Evolutionary conservation across 2,329 filamentous ascomycete species (phyloP).

Genomic region (Talaromyces islandicus): DNA sequence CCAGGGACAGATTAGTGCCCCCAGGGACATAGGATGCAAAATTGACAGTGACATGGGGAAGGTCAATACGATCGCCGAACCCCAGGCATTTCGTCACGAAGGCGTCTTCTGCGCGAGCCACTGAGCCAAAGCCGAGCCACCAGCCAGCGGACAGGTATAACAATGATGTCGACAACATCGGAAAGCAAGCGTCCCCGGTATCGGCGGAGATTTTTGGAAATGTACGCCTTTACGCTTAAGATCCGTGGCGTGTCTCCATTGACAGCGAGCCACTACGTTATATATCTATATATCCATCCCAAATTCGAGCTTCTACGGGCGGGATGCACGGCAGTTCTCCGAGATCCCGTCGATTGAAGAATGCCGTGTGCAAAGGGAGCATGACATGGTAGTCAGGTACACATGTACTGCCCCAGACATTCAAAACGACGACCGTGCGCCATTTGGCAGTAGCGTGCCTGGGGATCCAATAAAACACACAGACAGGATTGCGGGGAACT

Average conservation of each 20-base stretch:
- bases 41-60: constrained; percentile 1
- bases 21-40: constrained; percentile 1
- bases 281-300: not conserved
- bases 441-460: not conserved
- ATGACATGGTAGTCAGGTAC: not conserved
- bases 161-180: not conserved
- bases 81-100: not conserved
- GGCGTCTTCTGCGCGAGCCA: not conserved
- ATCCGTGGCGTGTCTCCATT: not conserved
- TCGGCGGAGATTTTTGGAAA: too few relatives aligned
- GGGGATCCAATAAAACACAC: not conserved
- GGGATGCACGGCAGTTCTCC: not conserved
- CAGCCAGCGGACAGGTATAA: not conserved
- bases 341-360: not conserved
- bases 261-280: not conserved
- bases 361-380: not conserved
- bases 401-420: too few relatives aligned
- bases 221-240: too few relatives aligned
- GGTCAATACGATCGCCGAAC: not conserved
- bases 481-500: not conserved
- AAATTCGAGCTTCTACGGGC: too few relatives aligned
- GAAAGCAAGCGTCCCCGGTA: not conserved
- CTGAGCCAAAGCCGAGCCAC: not conserved
- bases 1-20: constrained; percentile 1
- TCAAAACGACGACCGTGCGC: too few relatives aligned